Evolutionary conservation across 2,329 filamentous ascomycete genomes (phyloP), one percentile per base, ranked within the genome.

Genomic region (Botrytis aclada): DNA sequence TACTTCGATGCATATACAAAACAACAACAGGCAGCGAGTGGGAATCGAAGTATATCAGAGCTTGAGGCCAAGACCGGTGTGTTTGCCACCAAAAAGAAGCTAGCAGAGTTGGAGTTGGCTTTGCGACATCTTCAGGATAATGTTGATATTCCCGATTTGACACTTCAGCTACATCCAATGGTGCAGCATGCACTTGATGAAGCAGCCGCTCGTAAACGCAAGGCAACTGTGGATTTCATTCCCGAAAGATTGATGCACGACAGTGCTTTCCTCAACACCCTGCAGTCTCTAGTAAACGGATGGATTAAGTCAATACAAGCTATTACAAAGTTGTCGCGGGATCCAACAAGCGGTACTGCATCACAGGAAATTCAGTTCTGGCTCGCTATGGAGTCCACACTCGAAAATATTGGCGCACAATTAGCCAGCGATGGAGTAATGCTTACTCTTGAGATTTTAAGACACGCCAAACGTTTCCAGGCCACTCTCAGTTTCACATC

Each of bases 231-330:
- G 61, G 94, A 98, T 61, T 84, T 94, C 74, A 93, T 99, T 64
- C 92, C 94, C 3, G 79, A 88, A 14, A 83, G 88, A 18, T 87
- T 97, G n/a, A 85, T 98, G 47, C 90, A 93, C 73, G 96, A 98
- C 83, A 97, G 93, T 79, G 90, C 90, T 18, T 97, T 99, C 77
- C 90, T 98, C 79, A 99, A 99, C 83, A 94, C 92, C 78, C 86
- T 99, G 54, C 96, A 98, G 81, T 92, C 93, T 69, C 96, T 92
- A 66, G 96, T 98, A 74, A 99, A 98, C 82, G 91, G 92, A 75
- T 99, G 96, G 96, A 99, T 99, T 84, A 97, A 97, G 84, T 97
- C 95, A 18, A 99, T 99, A 76, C 95, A 98, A 82, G 92, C 92
- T 65, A 97, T 98, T 78, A 99, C 96, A 56, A 97, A 97, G 83